A percentile compares a stretch with the other conserved stretches of the same genome.
Evolutionary conservation across 164 flowering plant species (phyloP).

Genomic region (Sextonia rubra): DNA sequence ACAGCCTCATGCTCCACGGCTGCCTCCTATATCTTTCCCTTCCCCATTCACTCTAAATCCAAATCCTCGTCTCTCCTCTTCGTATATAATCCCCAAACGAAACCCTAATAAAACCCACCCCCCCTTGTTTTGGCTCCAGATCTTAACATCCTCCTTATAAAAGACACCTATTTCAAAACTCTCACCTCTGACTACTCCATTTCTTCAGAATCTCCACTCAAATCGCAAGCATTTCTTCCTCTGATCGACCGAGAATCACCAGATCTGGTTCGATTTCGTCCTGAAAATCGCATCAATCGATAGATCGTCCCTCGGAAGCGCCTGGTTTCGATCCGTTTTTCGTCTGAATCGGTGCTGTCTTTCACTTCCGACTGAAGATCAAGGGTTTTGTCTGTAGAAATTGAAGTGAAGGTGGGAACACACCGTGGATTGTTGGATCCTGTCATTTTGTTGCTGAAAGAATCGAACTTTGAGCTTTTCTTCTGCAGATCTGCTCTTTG

Average conservation of each 20-base stretch:
- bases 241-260: not conserved
- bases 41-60: not conserved
- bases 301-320: not conserved
- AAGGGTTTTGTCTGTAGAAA: no score
- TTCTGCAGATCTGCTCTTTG: no score
- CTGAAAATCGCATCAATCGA: not conserved
- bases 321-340: no score
- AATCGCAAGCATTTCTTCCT: not conserved
- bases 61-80: no score
- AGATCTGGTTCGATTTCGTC: not conserved
- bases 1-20: not conserved
- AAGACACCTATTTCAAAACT: slow-evolving; percentile 11
- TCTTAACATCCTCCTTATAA: slow-evolving; percentile 9
- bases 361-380: no score
- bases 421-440: no score
- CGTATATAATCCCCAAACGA: slow-evolving; percentile 1
- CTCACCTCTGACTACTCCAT: not conserved
- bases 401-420: no score
- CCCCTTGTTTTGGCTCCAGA: slow-evolving; percentile 7
- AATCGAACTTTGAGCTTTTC: no score
- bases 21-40: not conserved
- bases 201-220: not conserved
- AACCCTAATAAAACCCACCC: slow-evolving; percentile 10
- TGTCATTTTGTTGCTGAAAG: no score
- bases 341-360: no score